Evolutionary conservation across 768 basidiomycete species (phyloP), one percentile per base, ranked within the genome.

Genomic region (Nevesoporus exiguus): DNA sequence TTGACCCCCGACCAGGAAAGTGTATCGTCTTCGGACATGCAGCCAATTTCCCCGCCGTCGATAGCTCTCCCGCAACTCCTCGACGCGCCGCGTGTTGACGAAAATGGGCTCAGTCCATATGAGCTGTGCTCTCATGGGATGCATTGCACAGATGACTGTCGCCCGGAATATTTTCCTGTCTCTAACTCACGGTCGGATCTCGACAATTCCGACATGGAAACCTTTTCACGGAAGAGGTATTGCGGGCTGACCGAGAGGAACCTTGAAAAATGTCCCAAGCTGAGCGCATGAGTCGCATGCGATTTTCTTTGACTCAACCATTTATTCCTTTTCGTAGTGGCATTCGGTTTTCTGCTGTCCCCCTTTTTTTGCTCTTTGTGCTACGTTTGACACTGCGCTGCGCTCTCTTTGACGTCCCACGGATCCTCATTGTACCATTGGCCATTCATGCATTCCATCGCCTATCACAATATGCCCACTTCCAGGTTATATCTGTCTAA

Each of bases 111-210:
- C 52, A 56, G 59, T 48, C 52, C 66, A 34, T 70, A 72, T 29
- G 71, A 70, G 17, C 54, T 67, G 3, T 58, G 60, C 19, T 56
- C 58, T 27, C 63, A 61, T 21, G 55, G 61, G 30, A 45, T 64
- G 15, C 60, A 51, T 25, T 9, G 39, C 46, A 36, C 55, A 25
- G 63, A 71, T 1, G 63, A 69, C 44, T 61, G 60, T 24, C 62
- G 65, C 40, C 56, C 67, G 13, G 69, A 71, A 58, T 71, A 71
- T 66, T 71, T 71, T 4, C 69, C 67, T 5, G 69, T 71, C 27
- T 71, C 69, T n/a, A 57, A 71, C 55, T 71, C 69, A 52, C 67
- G 69, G 58, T 71, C 71, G 59, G 71, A 71, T 56, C 61, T 61
- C 21, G 69, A 72, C 10, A 50, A 45, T 50, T 68, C 67, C 19